phyloP scores from a whole-genome alignment of 306 rosid genomes.

The Prunus salicina region DNA sequence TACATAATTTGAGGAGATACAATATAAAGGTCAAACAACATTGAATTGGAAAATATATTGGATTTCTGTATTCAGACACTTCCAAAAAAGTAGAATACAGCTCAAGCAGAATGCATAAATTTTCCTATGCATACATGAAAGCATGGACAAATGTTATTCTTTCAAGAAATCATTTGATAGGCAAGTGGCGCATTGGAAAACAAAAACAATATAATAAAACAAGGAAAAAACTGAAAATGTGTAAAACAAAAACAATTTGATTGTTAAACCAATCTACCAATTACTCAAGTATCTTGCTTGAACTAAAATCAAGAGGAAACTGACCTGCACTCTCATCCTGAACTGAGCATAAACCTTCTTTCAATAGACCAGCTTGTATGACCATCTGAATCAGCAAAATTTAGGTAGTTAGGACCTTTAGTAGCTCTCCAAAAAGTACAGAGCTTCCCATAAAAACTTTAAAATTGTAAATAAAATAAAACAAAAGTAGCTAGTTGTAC shows the following conservation, averaged over 20 bases:
- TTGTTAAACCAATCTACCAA: background rate
- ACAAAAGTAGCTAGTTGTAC: background rate
- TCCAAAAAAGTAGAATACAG: too few species aligned
- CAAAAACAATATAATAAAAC: background rate
- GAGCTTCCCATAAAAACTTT: background rate
- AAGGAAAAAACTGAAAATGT: background rate
- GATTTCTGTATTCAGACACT: background rate
- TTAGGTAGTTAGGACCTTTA: slow-evolving; percentile 24
- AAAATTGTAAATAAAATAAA: background rate
- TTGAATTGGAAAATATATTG: slow-evolving; percentile 6
- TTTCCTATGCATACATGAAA: too few species aligned
- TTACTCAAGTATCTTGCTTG: background rate
- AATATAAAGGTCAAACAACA: background rate
- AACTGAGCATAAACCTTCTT: slow-evolving; percentile 76
- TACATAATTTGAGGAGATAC: slow-evolving; percentile 8
- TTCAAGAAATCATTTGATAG: too few species aligned
- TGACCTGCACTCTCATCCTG: slow-evolving; percentile 93
- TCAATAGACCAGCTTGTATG: slow-evolving; percentile 68
- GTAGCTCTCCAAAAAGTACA: background rate
- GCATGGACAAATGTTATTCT: too few species aligned
- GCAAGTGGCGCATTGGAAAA: background rate
- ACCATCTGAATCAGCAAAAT: slow-evolving; percentile 49
- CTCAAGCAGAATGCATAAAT: too few species aligned
- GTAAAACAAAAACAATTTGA: background rate
- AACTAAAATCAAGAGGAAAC: slow-evolving; percentile 15